Conservation (phyloP, 176 grass and related monocot genomes). For the Triticum monococcum region DNA sequence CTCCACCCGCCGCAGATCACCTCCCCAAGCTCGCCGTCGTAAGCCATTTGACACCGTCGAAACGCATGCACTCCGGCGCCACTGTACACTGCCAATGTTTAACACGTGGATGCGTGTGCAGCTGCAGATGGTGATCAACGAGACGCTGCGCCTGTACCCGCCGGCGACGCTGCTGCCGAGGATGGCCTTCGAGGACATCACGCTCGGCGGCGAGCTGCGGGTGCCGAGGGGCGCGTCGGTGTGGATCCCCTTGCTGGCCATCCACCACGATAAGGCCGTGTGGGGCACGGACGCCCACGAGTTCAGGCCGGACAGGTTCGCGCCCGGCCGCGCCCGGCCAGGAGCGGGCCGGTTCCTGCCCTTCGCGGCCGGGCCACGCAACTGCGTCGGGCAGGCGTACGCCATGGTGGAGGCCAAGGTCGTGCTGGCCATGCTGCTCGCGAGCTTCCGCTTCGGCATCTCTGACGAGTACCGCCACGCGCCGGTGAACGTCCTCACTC, state of each 20-base stretch:
- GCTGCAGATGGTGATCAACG: slow-evolving; percentile 97
- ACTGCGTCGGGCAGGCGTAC: slow-evolving; percentile 89
- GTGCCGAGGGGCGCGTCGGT: slow-evolving; percentile 81
- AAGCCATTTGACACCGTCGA: neutral
- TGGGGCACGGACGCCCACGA: slow-evolving; percentile 82
- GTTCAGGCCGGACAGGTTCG: slow-evolving; percentile 83
- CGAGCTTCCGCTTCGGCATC: slow-evolving; percentile 77
- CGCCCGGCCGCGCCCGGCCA: slow-evolving; percentile 31
- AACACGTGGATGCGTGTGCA: slow-evolving; percentile 24
- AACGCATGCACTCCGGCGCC: neutral
- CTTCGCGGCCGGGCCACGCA: slow-evolving; percentile 81
- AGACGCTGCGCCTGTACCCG: slow-evolving; percentile 84
- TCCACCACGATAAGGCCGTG: slow-evolving; percentile 75
- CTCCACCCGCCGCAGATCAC: slow-evolving; percentile 51
- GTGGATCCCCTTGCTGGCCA: slow-evolving; percentile 90
- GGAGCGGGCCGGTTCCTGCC: slow-evolving; percentile 67
- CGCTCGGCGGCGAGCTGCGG: slow-evolving; percentile 53
- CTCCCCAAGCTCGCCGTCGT: slow-evolving; percentile 77
- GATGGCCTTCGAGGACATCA: slow-evolving; percentile 93
- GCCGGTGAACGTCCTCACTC: slow-evolving; percentile 82
- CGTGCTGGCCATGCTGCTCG: slow-evolving; percentile 68
- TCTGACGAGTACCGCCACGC: slow-evolving; percentile 86
- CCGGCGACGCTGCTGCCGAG: slow-evolving; percentile 88
- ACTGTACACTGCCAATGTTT: neutral
- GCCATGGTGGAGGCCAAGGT: slow-evolving; percentile 89